Evolutionary conservation across 2,329 filamentous ascomycete species (phyloP).

Genomic region (Canariomyces notabilis): DNA sequence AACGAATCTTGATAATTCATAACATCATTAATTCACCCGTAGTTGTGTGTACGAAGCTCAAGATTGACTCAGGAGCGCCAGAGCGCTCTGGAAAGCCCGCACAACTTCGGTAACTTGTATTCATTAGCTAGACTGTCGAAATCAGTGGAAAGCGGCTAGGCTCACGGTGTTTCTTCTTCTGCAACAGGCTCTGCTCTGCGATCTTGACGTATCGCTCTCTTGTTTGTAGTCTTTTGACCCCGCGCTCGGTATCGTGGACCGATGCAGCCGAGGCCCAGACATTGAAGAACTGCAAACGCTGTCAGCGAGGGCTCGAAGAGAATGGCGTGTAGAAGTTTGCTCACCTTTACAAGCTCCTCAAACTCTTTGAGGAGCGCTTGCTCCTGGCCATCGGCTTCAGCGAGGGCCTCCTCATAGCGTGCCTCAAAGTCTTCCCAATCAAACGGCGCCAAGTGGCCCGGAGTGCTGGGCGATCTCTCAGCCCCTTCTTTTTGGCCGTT

Average conservation of each 20-base stretch:
- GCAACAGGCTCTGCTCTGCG: constrained; percentile 64
- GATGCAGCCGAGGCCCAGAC: constrained; percentile 72
- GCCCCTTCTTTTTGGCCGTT: constrained; percentile 21
- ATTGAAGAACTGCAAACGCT: constrained; percentile 62
- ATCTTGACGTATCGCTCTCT: constrained; percentile 70
- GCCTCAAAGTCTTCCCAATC: constrained; percentile 75
- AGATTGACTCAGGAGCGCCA: constrained; percentile 47
- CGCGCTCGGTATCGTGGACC: constrained; percentile 68
- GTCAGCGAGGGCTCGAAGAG: constrained; percentile 1
- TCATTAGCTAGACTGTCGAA: constrained; percentile 17
- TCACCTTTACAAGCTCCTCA: constrained; percentile 59
- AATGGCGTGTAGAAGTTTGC: constrained; percentile 4
- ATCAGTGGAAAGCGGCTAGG: constrained; percentile 10
- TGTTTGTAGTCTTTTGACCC: constrained; percentile 74
- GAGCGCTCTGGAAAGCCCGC: constrained; percentile 56
- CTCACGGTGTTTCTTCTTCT: constrained; percentile 78
- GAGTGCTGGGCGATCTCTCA: constrained; percentile 42
- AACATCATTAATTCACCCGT: constrained; percentile 3
- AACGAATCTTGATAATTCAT: background rate
- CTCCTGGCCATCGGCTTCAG: constrained; percentile 59
- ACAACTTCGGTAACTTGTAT: constrained; percentile 51
- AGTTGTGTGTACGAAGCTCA: constrained; percentile 11
- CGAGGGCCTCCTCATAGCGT: constrained; percentile 62
- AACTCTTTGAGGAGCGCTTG: constrained; percentile 62
- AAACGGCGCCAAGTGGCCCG: constrained; percentile 51